These are phyloP conservation scores for Exutisphaerella laricina DNA, from an alignment of 2,329 filamentous ascomycete species.

Conservation along the genomic window DNA sequence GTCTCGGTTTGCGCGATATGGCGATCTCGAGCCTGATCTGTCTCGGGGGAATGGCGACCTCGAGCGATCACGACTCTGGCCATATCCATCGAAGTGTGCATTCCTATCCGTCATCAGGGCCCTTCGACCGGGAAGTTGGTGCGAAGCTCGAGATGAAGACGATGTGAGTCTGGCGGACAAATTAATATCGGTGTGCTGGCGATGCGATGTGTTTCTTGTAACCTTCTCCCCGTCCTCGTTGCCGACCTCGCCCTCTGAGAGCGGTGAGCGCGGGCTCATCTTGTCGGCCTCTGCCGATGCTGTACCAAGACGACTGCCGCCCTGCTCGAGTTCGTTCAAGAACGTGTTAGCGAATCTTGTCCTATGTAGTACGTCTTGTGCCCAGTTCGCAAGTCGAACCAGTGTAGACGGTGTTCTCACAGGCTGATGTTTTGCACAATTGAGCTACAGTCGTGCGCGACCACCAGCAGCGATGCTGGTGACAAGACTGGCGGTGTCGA, in stretches of 20 bases:
- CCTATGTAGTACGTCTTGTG: slow-evolving; percentile 9
- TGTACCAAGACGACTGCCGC: slow-evolving; percentile 18
- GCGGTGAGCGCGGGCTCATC: slow-evolving; percentile 52
- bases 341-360: slow-evolving; percentile 26
- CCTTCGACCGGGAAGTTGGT: slow-evolving; percentile 9
- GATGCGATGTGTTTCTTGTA: slow-evolving; percentile 63
- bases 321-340: slow-evolving; percentile 22
- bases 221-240: slow-evolving; percentile 71
- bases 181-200: slow-evolving; percentile 83
- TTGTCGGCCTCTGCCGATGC: slow-evolving; percentile 13
- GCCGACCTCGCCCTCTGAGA: slow-evolving; percentile 77
- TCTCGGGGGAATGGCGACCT: slow-evolving; percentile 51
- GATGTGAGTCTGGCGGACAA: slow-evolving; percentile 67
- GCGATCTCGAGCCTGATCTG: slow-evolving; percentile 31
- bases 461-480: slow-evolving; percentile 14
- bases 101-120: slow-evolving; percentile 19
- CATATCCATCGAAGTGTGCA: slow-evolving; percentile 31
- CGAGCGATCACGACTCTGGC: slow-evolving; percentile 37
- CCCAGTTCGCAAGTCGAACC: slow-evolving; percentile 20
- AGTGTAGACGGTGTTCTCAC: slow-evolving; percentile 28
- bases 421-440: slow-evolving; percentile 22
- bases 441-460: slow-evolving; percentile 3
- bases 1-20: slow-evolving; percentile 25
- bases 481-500: not conserved
- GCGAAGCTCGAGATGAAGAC: slow-evolving; percentile 34